Evolutionary conservation across 2,329 filamentous ascomycete species (phyloP), one percentile per base, ranked within the genome.

Genomic region (Amesomyces nigricolor): DNA sequence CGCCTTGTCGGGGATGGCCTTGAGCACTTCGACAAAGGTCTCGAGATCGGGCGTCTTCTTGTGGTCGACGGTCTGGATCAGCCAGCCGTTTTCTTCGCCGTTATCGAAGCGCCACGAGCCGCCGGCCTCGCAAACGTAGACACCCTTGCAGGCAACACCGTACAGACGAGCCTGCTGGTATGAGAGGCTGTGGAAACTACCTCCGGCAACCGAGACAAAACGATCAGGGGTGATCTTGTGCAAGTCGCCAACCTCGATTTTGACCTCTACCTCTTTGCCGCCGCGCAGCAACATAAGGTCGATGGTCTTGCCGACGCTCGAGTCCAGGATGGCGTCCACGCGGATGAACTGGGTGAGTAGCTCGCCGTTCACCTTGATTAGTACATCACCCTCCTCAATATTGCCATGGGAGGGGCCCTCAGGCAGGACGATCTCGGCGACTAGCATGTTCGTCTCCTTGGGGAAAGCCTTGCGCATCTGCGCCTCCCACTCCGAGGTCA

Each of bases 131-230:
- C 91, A 97, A 57, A 97, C 87, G 68, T 89, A 99, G 16, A 99
- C 91, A 35, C 94, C 94, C 69, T 91, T 87, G 64, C 91, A 88
- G 9, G 91, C 86, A 56, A 99, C 91, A 35, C 91, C 92, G 69
- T 96, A 97, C 4, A 96, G 80, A 9, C 94, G 86, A n/a, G 94
- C 91, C 72, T 97, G 91, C 68, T 99, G 94, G 70, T 99, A 99
- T 0, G 95, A 99, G 16, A 99, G 77, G 68, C 95, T 84, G 73
- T 99, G 95, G 76, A 99, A 97, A 57, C 91, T 92, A 22, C 86
- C 94, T 17, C 94, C 95, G 42, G 91, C 89, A 43, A 97, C 92
- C 4, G 91, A 89, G 52, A 97, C 88, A 68, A 97, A 99, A 58
- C 91, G 87, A 72, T 96, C 91, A 13, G 95, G 94, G 3, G 94